Evolutionary conservation across 129 eudicot genomes (phyloP).

Genomic region (Mikania micrantha): DNA sequence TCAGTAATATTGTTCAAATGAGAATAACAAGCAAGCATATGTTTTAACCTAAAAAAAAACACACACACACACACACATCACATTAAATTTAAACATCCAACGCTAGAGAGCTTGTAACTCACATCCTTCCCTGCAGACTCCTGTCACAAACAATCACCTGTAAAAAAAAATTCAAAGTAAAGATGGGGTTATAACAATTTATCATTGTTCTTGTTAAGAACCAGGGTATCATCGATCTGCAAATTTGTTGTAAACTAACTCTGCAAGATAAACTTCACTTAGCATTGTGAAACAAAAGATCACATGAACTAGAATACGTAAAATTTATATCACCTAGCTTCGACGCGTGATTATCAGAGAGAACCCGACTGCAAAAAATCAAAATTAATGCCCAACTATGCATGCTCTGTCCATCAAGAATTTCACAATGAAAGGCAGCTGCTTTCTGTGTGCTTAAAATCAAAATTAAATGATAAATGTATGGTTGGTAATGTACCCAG

Average conservation of each 20-base stretch:
- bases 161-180: constrained; percentile 43
- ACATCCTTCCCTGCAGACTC: constrained; percentile 22
- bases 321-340: constrained; percentile 10
- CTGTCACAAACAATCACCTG: constrained; percentile 46
- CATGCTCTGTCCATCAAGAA: too few relatives aligned
- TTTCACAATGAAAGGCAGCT: not conserved
- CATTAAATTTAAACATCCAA: not conserved
- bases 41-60: not conserved
- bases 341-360: constrained; percentile 23
- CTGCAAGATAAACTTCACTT: constrained; percentile 17
- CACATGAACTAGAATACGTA: not conserved
- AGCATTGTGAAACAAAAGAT: not conserved
- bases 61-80: too few relatives aligned
- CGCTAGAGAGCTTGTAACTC: not conserved
- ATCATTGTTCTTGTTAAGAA: constrained; percentile 23
- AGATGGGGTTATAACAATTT: constrained; percentile 19
- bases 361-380: constrained; percentile 44
- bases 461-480: too few relatives aligned
- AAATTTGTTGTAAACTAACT: constrained; percentile 38
- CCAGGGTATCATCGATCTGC: constrained; percentile 78
- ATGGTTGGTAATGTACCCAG: too few relatives aligned
- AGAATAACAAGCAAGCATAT: too few relatives aligned
- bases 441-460: too few relatives aligned
- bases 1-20: too few relatives aligned
- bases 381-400: not conserved